Base-by-base conservation (phyloP, 768 basidiomycete species). In the Kwoniella bestiolae region DNA sequence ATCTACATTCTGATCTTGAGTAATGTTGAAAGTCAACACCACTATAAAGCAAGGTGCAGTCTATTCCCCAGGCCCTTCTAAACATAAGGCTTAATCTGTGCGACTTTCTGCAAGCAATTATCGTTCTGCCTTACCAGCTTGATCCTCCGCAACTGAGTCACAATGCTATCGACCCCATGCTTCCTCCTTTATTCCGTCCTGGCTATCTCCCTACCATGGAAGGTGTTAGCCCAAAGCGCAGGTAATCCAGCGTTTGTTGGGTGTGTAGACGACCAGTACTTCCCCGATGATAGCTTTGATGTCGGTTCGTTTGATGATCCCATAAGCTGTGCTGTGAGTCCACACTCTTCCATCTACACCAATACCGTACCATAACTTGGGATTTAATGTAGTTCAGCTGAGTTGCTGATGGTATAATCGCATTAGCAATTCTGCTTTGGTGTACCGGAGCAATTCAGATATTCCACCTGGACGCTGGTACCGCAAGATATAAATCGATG, bases 401-500 rank as follows among this genome's bases (percentile, higher is more conserved):
- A 9, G 8, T 11, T 52, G 51, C 32, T 31, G 16, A 9, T 3
- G 34, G 3, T 32, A 26, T 23, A 34, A n/a, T 34, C 32, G 21
- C 8, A 14, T 9, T 47, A 63, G 58, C 28, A 49, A 31, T 26
- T 46, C n/a, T 60, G 58, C 31, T 60, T 32, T 32, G 32, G 34
- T n/a, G 26, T 49, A 29, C 14, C 46, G 21, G 29, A 50, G 16
- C 46, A 47, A 8, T 60, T 35, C 28, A 44, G 21, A 18, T 63
- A 63, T 50, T 26, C 61, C 11, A 55, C 35, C 18, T 63, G 51
- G 51, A 18, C 35, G 8, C 28, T 53, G 18, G 38, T 53, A 2
- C 51, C 51, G 4, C 23, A 55, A n/a, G 61, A 63, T 41, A 25
- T 45, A 23, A 63, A 63, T 29, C 35, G 61, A 26, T 63, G 61